Percentiles rank a stretch among this genome's conserved stretches.
phyloP scores from a whole-genome alignment of 208 protist genomes.

The Crithidia fasciculata region DNA sequence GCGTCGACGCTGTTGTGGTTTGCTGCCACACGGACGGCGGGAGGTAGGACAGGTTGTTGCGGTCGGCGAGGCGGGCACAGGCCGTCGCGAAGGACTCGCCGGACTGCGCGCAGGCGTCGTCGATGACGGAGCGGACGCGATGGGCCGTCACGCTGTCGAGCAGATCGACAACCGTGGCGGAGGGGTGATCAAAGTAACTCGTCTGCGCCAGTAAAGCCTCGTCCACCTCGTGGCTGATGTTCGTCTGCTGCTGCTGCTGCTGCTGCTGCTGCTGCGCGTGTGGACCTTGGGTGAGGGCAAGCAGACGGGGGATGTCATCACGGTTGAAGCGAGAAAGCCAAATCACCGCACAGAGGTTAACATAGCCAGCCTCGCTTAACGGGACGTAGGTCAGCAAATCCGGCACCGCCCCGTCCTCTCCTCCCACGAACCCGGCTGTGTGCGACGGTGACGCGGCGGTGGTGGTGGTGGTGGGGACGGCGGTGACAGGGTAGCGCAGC shows the following conservation, averaged over 20 bases:
- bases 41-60: constrained; percentile 39
- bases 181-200: constrained; percentile 29
- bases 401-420: neutral
- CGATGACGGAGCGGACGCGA: constrained; percentile 27
- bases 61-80: constrained; percentile 36
- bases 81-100: constrained; percentile 16
- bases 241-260: neutral
- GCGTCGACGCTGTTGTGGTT: neutral
- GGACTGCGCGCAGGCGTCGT: constrained; percentile 10
- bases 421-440: neutral
- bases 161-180: constrained; percentile 15
- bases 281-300: constrained; percentile 14
- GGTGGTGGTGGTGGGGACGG: constrained; percentile 3
- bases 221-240: neutral
- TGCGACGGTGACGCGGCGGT: neutral
- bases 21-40: constrained; percentile 24
- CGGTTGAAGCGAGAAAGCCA: constrained; percentile 44
- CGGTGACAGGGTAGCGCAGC: constrained; percentile 35
- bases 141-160: constrained; percentile 31
- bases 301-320: constrained; percentile 13
- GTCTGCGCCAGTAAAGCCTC: neutral
- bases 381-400: constrained; percentile 19
- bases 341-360: constrained; percentile 36
- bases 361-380: constrained; percentile 33
- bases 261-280: neutral